A percentile compares a stretch with the other conserved stretches of the same genome.
These are phyloP conservation scores for Candida alai DNA, from an alignment of 805 yeast genomes.

Conservation along the genomic window DNA sequence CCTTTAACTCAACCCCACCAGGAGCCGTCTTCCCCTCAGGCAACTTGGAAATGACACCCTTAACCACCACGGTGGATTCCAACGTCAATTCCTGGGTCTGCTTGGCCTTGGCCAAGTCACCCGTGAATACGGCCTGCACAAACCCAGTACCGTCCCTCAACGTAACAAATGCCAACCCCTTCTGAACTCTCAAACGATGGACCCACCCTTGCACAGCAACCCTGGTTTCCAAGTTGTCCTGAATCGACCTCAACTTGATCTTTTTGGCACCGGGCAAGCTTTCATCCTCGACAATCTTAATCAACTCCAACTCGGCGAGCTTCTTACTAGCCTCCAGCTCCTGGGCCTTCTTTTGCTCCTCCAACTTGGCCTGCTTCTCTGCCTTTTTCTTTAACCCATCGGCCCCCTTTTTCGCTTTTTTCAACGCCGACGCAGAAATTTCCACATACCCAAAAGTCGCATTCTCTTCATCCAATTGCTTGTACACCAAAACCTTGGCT, in stretches of 20 bases:
- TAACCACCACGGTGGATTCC: conserved; percentile 78
- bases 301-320: conserved; percentile 70
- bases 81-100: conserved; percentile 80
- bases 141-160: conserved; percentile 94
- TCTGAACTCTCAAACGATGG: conserved; percentile 89
- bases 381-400: conserved; percentile 84
- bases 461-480: conserved; percentile 48
- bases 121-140: conserved; percentile 81
- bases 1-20: conserved; percentile 92
- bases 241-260: conserved; percentile 59
- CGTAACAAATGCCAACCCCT: conserved; percentile 86
- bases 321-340: conserved; percentile 62
- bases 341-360: conserved; percentile 57
- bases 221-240: conserved; percentile 59
- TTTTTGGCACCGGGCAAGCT: conserved; percentile 66
- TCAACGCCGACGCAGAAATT: conserved; percentile 85
- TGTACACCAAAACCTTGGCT: conserved; percentile 58
- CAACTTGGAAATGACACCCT: conserved; percentile 75
- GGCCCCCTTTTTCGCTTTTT: conserved; percentile 94
- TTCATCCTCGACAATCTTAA: conserved; percentile 68
- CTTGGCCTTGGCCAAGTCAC: conserved; percentile 89
- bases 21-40: conserved; percentile 98
- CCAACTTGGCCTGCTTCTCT: conserved; percentile 59
- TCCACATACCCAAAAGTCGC: conserved; percentile 58
- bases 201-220: conserved; percentile 90